Evolutionary conservation across 1,284 basidiomycete genomes (phyloP).

Genomic region (Farysia itapuensis): DNA sequence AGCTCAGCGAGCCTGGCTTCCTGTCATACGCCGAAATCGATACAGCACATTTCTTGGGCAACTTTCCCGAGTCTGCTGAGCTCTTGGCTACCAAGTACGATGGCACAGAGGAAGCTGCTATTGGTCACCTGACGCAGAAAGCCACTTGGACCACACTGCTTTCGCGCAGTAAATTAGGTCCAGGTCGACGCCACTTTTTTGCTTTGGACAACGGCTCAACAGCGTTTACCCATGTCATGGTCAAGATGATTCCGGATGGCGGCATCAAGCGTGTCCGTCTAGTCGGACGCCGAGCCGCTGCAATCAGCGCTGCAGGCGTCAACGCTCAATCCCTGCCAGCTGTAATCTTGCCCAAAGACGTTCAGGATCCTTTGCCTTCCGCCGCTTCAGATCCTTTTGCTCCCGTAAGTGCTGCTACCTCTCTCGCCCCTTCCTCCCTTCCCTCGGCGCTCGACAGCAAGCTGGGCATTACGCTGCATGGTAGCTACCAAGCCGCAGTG

Average conservation of each 20-base stretch:
- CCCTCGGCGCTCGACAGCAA: not conserved
- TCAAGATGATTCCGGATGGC: slow-evolving; percentile 92
- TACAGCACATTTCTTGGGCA: slow-evolving; percentile 93
- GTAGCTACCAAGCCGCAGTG: slow-evolving; percentile 5
- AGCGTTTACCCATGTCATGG: slow-evolving; percentile 81
- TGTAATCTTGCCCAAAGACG: slow-evolving; percentile 37
- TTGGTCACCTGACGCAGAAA: slow-evolving; percentile 12
- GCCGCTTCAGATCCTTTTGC: slow-evolving; percentile 23
- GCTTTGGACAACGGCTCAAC: slow-evolving; percentile 75
- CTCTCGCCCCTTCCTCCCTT: slow-evolving; percentile 4
- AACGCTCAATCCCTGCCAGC: slow-evolving; percentile 13
- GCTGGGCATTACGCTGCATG: slow-evolving; percentile 5
- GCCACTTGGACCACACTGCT: slow-evolving; percentile 74
- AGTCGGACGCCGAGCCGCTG: slow-evolving; percentile 68
- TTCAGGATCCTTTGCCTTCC: slow-evolving; percentile 34
- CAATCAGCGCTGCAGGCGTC: slow-evolving; percentile 20
- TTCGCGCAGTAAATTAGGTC: slow-evolving; percentile 76
- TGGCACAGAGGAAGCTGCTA: slow-evolving; percentile 10
- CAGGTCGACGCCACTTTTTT: slow-evolving; percentile 87
- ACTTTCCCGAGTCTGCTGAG: slow-evolving; percentile 82
- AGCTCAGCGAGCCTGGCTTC: slow-evolving; percentile 67
- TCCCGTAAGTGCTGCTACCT: slow-evolving; percentile 23
- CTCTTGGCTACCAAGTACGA: slow-evolving; percentile 69
- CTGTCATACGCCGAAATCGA: slow-evolving; percentile 84
- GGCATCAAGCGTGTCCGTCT: slow-evolving; percentile 89